Evolutionary conservation across 805 yeast genomes (phyloP).

Genomic region (Scheffersomyces spartinae): DNA sequence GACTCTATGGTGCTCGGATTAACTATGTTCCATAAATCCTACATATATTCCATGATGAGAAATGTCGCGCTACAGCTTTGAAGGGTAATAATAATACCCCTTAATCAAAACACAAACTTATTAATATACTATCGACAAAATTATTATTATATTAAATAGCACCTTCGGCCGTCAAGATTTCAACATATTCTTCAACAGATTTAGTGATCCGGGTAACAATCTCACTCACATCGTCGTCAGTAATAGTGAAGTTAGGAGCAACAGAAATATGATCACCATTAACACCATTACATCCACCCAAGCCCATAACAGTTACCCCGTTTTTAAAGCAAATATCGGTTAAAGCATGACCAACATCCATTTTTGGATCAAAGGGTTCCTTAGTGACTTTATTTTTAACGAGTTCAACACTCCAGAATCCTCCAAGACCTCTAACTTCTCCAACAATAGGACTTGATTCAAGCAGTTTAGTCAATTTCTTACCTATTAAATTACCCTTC

Average conservation of each 20-base stretch:
- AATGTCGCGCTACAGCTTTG: too few relatives aligned
- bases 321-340: conserved; percentile 26
- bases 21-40: too few relatives aligned
- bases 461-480: conserved; percentile 15
- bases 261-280: conserved; percentile 35
- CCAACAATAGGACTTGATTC: conserved; percentile 33
- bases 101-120: too few relatives aligned
- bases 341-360: conserved; percentile 25
- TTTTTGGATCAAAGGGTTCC: conserved; percentile 30
- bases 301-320: conserved; percentile 38
- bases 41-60: too few relatives aligned
- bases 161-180: conserved; percentile 4
- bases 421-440: conserved; percentile 53
- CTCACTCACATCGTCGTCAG: conserved; percentile 30
- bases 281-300: conserved; percentile 29
- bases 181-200: conserved; percentile 8
- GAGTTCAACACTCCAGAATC: conserved; percentile 47
- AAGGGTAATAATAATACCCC: too few relatives aligned
- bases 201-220: conserved; percentile 15
- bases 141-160: too few relatives aligned
- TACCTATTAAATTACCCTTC: conserved; percentile 34
- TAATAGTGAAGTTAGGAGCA: conserved; percentile 35
- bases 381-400: conserved; percentile 42
- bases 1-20: too few relatives aligned
- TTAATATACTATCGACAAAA: too few relatives aligned